Evolutionary conservation across 768 basidiomycete genomes (phyloP), one percentile per base, ranked within the genome.

Genomic region (Suillus bovinus): DNA sequence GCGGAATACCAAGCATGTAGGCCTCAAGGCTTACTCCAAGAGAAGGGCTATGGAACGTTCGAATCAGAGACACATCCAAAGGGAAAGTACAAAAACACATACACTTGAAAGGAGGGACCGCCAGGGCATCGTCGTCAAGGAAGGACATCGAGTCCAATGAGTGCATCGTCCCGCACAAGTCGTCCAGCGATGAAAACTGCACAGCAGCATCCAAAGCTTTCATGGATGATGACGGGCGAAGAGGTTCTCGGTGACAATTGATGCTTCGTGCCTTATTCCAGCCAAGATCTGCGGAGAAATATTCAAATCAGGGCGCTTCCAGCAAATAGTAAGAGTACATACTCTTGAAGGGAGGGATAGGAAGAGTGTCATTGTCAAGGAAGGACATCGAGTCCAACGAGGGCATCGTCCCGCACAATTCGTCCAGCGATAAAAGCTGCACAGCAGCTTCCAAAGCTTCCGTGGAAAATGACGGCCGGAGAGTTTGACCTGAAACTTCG

Each of bases 381-480:
- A 52, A 52, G 33, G 50, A 52, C 20, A 33, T 33, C 17, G 31
- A 52, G 50, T 52, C 50, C 31, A 52, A 11, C 5, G 50, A 52
- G 31, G 50, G 50, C 31, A 52, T 52, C 31, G 6, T 33, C 31
- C 50, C 20, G 20, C 50, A 33, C 33, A 52, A 33, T n/a, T 52
- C 6, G 10, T 52, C 50, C 29, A 33, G 31, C 50, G 50, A 52
- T n/a, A 29, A 52, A 33, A 52, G 31, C 31, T n/a, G 50, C 50
- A 50, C 29, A 50, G 50, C 50, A 3, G 31, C 50, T 33, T 52
- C 50, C 50, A 31, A 52, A 52, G 50, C 50, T 33, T 52, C 50
- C 50, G 13, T 33, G 29, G 50, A 52, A 6, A 31, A 33, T n/a
- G 20, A 33, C 10, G 50, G 31, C 20, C 29, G 20, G n/a, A 31